These are phyloP conservation scores for Blastobotrys proliferans DNA, from an alignment of 1,139 yeast genomes.

Conservation along the genomic window DNA sequence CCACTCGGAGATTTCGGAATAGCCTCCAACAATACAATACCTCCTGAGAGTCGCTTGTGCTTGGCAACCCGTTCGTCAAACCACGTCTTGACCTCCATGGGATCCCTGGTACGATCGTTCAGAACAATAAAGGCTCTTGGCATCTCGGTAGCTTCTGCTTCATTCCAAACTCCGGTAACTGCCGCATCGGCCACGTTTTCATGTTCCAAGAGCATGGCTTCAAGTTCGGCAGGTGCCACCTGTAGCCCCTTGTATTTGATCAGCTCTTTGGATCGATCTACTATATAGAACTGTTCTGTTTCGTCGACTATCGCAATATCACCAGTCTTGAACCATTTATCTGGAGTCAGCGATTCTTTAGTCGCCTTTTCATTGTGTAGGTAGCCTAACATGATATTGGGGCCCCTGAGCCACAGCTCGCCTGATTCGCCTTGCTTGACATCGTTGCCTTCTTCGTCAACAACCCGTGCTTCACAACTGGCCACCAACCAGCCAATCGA, in stretches of 20 bases:
- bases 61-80: conserved; percentile 36
- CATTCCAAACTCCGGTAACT: conserved; percentile 34
- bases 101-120: conserved; percentile 20
- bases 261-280: conserved; percentile 76
- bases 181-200: conserved; percentile 36
- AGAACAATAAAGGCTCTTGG: conserved; percentile 39
- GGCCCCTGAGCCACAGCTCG: conserved; percentile 67
- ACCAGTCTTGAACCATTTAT: conserved; percentile 78
- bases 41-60: conserved; percentile 41
- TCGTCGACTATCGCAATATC: conserved; percentile 59
- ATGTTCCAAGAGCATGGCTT: conserved; percentile 53
- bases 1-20: conserved; percentile 40
- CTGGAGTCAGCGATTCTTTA: conserved; percentile 46
- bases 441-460: conserved; percentile 44
- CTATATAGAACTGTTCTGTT: conserved; percentile 54
- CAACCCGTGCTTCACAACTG: conserved; percentile 45
- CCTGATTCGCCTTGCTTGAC: conserved; percentile 44
- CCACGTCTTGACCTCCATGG: conserved; percentile 30
- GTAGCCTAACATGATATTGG: conserved; percentile 62
- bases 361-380: conserved; percentile 55
- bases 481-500: conserved; percentile 48
- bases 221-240: conserved; percentile 77
- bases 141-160: conserved; percentile 34
- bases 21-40: conserved; percentile 33
- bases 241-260: conserved; percentile 83